phyloP scores from a whole-genome alignment of 2,329 filamentous ascomycete species.

The Colletotrichum costaricense region DNA sequence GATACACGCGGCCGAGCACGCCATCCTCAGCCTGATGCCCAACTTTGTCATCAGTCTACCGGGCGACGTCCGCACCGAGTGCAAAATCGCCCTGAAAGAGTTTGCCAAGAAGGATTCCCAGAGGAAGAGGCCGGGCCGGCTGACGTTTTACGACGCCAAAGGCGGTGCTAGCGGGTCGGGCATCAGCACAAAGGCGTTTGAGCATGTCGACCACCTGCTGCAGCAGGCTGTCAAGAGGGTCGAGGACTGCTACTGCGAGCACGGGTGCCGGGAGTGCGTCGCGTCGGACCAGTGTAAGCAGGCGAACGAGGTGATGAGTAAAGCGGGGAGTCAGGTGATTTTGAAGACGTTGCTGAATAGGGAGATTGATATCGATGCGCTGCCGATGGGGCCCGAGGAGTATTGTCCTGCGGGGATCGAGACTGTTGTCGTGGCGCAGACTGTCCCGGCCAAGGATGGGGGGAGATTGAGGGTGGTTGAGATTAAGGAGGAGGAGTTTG shows the following conservation, averaged over 20 bases:
- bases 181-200: slow-evolving; percentile 92
- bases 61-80: slow-evolving; percentile 93
- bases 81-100: slow-evolving; percentile 90
- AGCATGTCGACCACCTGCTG: slow-evolving; percentile 86
- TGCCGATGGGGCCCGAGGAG: slow-evolving; percentile 87
- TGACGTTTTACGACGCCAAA: slow-evolving; percentile 97
- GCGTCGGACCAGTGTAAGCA: slow-evolving; percentile 87
- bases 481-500: slow-evolving; percentile 36
- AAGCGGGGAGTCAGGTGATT: slow-evolving; percentile 86
- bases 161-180: slow-evolving; percentile 86
- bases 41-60: slow-evolving; percentile 92
- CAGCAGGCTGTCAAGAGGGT: slow-evolving; percentile 81
- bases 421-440: slow-evolving; percentile 80
- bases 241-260: slow-evolving; percentile 78
- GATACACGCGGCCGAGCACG: slow-evolving; percentile 96
- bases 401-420: slow-evolving; percentile 79
- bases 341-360: slow-evolving; percentile 79
- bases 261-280: slow-evolving; percentile 92
- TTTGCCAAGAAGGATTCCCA: slow-evolving; percentile 76
- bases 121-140: slow-evolving; percentile 84
- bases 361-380: slow-evolving; percentile 83
- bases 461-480: slow-evolving; percentile 8
- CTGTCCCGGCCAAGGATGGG: slow-evolving; percentile 62
- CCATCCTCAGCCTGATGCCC: slow-evolving; percentile 86
- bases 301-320: slow-evolving; percentile 92